Base-by-base conservation (phyloP, 176 grass and related monocot species). In the Aegilops speltoides region DNA sequence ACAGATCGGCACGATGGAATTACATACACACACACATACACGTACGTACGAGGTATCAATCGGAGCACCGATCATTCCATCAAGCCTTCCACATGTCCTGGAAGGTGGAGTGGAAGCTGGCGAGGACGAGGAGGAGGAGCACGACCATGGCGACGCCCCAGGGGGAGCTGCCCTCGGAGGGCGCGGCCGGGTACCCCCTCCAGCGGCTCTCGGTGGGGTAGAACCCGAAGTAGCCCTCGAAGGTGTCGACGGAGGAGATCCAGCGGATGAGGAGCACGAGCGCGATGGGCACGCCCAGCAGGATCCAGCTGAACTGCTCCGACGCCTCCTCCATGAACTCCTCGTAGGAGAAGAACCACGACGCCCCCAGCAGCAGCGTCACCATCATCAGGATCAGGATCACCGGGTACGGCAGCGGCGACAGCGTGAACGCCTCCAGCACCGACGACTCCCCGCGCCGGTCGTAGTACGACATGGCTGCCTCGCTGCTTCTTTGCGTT, bases 31-130 rank as follows among this genome's bases (percentile, higher is more conserved):
- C 3, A 48, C 1, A 4, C 12, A 48, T 5, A 56, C 59, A 28
- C 10, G 6, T 62, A 31, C 13, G 1, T 19, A 59, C 54, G 54
- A 48, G 72, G 41, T 48, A 64, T 14, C 1, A 0, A n/a, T 14
- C 6, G 43, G 38, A 11, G 20, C 28, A 82, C 5, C 23, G 13
- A 6, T 6, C 22, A 14, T 66, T 95, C 84, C 12, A 48, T 56
- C 52, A 96, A 14, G 92, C 88, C 85, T 77, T 91, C 97, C 97
- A 98, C 97, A 98, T 94, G 69, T 98, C 97, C 60, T 23, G 75
- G 84, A 98, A 88, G 76, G 84, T 88, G 67, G 89, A 89, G 61
- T 90, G 97, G 86, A 87, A 98, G 76, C 79, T 92, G 57, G 86
- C 92, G 86, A 98, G 89, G 14, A 98, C 82, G 88, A 98, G 83